Percentiles rank a stretch among this genome's conserved stretches.
Evolutionary conservation across 768 basidiomycete genomes (phyloP).

Genomic region (Russula emetica): DNA sequence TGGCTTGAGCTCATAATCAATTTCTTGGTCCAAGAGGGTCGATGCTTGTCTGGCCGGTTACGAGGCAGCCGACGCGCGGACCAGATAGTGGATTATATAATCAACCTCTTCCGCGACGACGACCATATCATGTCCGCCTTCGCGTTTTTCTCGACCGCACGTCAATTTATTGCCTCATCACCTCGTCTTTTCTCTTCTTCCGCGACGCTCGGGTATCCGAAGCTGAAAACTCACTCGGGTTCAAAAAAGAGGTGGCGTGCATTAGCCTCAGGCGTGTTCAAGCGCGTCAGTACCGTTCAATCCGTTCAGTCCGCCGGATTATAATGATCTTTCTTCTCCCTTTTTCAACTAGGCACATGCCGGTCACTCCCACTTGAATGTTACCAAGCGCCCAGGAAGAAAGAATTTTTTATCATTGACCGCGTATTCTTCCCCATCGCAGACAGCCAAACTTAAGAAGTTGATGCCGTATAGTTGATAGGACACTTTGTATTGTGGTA

Average conservation of each 20-base stretch:
- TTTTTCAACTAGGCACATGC: conserved; percentile 51
- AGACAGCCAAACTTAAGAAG: conserved; percentile 65
- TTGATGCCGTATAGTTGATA: conserved; percentile 64
- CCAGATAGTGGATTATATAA: conserved; percentile 1
- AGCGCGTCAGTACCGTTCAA: conserved; percentile 52
- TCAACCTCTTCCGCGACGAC: not conserved
- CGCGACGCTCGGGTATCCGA: conserved; percentile 54
- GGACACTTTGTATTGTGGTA: not conserved
- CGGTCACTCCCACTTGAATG: conserved; percentile 70
- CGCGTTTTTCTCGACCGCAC: conserved; percentile 21
- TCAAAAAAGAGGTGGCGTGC: conserved; percentile 79
- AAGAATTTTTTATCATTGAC: conserved; percentile 65
- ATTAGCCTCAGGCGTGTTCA: conserved; percentile 60
- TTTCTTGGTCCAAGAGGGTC: not conserved
- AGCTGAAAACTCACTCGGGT: conserved; percentile 76
- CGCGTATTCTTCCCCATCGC: conserved; percentile 59
- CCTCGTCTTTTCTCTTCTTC: conserved; percentile 55
- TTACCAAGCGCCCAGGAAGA: conserved; percentile 56
- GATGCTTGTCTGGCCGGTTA: not conserved
- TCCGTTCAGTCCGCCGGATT: not conserved
- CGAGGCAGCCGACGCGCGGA: not conserved
- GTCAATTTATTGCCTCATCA: conserved; percentile 25
- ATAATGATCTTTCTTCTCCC: not conserved
- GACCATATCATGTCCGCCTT: conserved; percentile 31
- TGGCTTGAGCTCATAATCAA: conserved; percentile 28